Evolutionary conservation across 2,329 filamentous ascomycete genomes (phyloP).

Genomic region (Aphanocladium album): DNA sequence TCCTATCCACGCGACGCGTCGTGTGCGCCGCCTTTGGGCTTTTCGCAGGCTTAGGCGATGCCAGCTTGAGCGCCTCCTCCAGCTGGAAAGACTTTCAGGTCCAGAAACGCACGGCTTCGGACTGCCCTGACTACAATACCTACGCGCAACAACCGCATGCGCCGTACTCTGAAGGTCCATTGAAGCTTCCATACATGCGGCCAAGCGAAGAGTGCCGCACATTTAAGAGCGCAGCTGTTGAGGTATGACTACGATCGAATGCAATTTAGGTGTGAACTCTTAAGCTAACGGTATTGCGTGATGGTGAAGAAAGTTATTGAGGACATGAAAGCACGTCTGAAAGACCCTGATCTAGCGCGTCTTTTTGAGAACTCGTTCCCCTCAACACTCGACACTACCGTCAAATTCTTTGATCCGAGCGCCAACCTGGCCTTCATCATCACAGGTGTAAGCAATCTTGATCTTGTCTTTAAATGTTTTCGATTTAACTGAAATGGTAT

Average conservation of each 20-base stretch:
- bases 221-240: constrained; percentile 24
- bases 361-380: constrained; percentile 82
- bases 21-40: constrained; percentile 4
- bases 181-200: constrained; percentile 23
- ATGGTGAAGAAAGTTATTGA: constrained; percentile 21
- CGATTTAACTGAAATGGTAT: not conserved
- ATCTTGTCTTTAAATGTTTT: too few species aligned
- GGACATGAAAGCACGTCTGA: constrained; percentile 35
- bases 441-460: constrained; percentile 75
- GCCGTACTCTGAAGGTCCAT: constrained; percentile 19
- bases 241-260: constrained; percentile 15
- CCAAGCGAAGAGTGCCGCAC: constrained; percentile 23
- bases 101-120: constrained; percentile 16
- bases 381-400: constrained; percentile 77
- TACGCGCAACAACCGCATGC: constrained; percentile 20
- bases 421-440: constrained; percentile 70
- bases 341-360: constrained; percentile 62
- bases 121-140: constrained; percentile 22
- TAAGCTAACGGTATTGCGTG: not conserved
- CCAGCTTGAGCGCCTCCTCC: not conserved
- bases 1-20: not conserved
- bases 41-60: not conserved
- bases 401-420: constrained; percentile 67
- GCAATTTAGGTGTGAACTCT: not conserved
- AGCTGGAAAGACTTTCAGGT: constrained; percentile 12